Conservation (phyloP, 2,329 filamentous ascomycete genomes). For the Verticillium nubilum region DNA sequence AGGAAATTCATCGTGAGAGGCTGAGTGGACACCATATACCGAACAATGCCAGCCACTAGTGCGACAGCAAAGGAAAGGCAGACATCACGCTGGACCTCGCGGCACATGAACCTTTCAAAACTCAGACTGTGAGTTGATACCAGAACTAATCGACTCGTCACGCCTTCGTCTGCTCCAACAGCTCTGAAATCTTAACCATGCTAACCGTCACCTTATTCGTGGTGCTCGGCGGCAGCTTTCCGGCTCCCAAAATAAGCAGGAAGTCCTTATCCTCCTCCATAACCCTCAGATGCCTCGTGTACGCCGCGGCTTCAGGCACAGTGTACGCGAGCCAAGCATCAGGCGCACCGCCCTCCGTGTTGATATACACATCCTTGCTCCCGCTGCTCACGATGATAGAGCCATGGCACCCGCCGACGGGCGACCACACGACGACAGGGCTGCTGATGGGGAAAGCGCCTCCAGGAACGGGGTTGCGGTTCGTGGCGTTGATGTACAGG, state of each 20-base stretch:
- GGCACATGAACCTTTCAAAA: too few species aligned
- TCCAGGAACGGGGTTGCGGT: conserved; percentile 6
- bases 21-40: too few species aligned
- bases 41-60: too few species aligned
- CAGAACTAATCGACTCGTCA: too few species aligned
- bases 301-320: conserved; percentile 28
- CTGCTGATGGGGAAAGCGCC: conserved; percentile 29
- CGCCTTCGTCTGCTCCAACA: conserved; percentile 7
- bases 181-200: conserved; percentile 22
- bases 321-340: conserved; percentile 29
- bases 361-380: conserved; percentile 32
- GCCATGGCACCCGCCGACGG: conserved; percentile 36
- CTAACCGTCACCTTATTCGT: conserved; percentile 36
- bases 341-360: conserved; percentile 31
- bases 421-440: conserved; percentile 38
- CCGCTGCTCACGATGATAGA: conserved; percentile 37
- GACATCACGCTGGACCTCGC: too few species aligned
- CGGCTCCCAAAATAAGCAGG: conserved; percentile 37
- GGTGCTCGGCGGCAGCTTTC: conserved; percentile 39
- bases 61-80: too few species aligned
- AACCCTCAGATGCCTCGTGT: conserved; percentile 30
- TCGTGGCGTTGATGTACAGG: conserved; percentile 24
- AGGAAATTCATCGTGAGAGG: too few species aligned
- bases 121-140: too few species aligned
- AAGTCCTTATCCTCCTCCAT: conserved; percentile 26